A percentile compares a stretch with the other conserved stretches of the same genome.
phyloP scores from a whole-genome alignment of 768 basidiomycete species.

The Naganishia kalamii region DNA sequence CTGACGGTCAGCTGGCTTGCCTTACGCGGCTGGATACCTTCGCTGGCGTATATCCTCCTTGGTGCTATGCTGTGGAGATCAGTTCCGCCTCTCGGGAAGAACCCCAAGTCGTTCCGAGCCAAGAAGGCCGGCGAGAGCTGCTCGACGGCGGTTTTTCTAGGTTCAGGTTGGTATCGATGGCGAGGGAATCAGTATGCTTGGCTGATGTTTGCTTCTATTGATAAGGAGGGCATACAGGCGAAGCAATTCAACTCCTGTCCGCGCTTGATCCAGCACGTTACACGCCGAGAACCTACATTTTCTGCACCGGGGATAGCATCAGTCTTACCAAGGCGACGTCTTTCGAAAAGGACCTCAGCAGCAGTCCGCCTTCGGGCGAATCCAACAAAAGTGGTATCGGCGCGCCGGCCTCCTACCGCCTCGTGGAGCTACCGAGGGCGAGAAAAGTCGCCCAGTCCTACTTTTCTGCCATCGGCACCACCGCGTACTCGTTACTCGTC shows the following conservation, averaged over 20 bases:
- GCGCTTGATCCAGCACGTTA: slow-evolving; percentile 70
- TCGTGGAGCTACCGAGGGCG: slow-evolving; percentile 76
- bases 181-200: slow-evolving; percentile 7
- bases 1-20: not conserved
- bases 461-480: slow-evolving; percentile 62
- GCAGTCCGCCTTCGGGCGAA: slow-evolving; percentile 17
- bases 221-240: slow-evolving; percentile 87
- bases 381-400: not conserved
- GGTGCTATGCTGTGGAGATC: slow-evolving; percentile 4
- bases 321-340: slow-evolving; percentile 64
- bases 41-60: not conserved
- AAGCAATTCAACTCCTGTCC: slow-evolving; percentile 68
- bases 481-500: slow-evolving; percentile 56
- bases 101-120: not conserved
- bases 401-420: slow-evolving; percentile 44
- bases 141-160: slow-evolving; percentile 75
- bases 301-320: slow-evolving; percentile 72
- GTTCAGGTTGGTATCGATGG: slow-evolving; percentile 63
- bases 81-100: not conserved
- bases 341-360: slow-evolving; percentile 55
- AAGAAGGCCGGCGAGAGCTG: slow-evolving; percentile 41
- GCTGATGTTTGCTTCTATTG: not conserved
- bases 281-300: slow-evolving; percentile 67
- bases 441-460: slow-evolving; percentile 76
- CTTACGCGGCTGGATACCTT: slow-evolving; percentile 3